phyloP scores from a whole-genome alignment of 345 rosid genomes.

The Cochlearia excelsa region DNA sequence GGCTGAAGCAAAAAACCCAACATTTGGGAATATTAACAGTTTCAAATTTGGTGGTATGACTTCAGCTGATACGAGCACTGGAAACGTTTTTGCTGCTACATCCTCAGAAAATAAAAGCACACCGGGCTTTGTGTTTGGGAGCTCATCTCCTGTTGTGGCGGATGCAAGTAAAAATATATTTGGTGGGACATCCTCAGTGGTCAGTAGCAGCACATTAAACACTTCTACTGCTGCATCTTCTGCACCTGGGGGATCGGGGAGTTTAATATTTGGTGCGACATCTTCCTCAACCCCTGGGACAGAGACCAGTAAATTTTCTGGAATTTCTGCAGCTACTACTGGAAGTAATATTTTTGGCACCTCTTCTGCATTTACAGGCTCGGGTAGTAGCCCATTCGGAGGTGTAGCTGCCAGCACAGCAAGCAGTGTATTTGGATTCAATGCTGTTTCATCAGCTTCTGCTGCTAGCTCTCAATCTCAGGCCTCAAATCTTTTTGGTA shows the following conservation, averaged over 20 bases:
- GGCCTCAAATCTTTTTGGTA: slow-evolving; percentile 43
- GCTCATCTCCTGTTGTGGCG: slow-evolving; percentile 32
- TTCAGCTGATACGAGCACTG: slow-evolving; percentile 40
- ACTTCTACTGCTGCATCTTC: slow-evolving; percentile 33
- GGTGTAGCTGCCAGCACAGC: slow-evolving; percentile 31
- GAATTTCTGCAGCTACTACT: slow-evolving; percentile 32
- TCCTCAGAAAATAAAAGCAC: slow-evolving; percentile 25
- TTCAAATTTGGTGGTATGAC: slow-evolving; percentile 42
- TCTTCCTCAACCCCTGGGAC: slow-evolving; percentile 28
- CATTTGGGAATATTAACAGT: slow-evolving; percentile 33
- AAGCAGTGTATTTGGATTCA: slow-evolving; percentile 47
- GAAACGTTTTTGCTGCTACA: slow-evolving; percentile 27
- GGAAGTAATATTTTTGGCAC: slow-evolving; percentile 40
- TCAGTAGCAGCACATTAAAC: slow-evolving; percentile 29
- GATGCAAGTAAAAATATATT: slow-evolving; percentile 33
- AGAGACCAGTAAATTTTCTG: slow-evolving; percentile 32
- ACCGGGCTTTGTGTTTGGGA: slow-evolving; percentile 33
- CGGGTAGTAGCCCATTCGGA: slow-evolving; percentile 38
- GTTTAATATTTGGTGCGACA: slow-evolving; percentile 36
- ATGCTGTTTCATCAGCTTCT: slow-evolving; percentile 42
- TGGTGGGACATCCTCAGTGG: slow-evolving; percentile 31
- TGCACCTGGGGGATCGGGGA: slow-evolving; percentile 36
- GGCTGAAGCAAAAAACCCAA: slow-evolving; percentile 38
- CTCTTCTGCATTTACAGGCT: slow-evolving; percentile 35
- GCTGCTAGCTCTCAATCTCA: slow-evolving; percentile 42